A percentile compares a stretch with the other conserved stretches of the same genome.
phyloP scores from a whole-genome alignment of 805 yeast species.

The Lipomyces orientalis region DNA sequence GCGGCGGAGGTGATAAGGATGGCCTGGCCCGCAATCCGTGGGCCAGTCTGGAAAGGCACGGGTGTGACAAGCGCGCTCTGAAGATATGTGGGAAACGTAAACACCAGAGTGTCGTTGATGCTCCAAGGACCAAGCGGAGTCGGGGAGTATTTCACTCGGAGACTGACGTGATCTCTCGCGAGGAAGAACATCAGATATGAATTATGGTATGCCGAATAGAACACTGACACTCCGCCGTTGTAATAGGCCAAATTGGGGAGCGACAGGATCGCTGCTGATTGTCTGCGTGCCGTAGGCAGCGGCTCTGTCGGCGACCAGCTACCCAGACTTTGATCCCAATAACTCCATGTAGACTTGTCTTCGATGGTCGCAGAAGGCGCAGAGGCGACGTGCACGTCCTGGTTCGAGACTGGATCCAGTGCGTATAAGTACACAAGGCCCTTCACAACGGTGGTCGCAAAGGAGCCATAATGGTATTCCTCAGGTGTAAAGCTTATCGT shows the following conservation, averaged over 20 bases:
- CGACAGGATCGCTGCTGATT: constrained; percentile 2
- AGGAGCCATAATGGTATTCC: constrained; percentile 26
- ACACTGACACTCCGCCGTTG: constrained; percentile 18
- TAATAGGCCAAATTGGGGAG: background rate
- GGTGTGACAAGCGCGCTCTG: background rate
- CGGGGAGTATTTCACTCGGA: background rate
- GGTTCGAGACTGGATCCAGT: constrained; percentile 13
- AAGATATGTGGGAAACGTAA: background rate
- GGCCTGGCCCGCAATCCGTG: constrained; percentile 2
- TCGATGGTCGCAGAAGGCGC: constrained; percentile 11
- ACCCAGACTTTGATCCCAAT: constrained; percentile 10
- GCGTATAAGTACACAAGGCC: constrained; percentile 27
- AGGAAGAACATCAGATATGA: constrained; percentile 30
- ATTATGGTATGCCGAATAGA: constrained; percentile 33
- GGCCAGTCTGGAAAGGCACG: background rate
- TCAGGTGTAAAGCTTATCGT: background rate
- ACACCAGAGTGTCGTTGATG: background rate
- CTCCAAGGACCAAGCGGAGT: constrained; percentile 3
- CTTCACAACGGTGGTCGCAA: constrained; percentile 25
- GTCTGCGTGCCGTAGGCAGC: constrained; percentile 2
- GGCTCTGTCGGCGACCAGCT: constrained; percentile 20
- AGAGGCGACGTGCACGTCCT: constrained; percentile 14
- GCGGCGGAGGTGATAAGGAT: background rate
- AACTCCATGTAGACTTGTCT: constrained; percentile 18
- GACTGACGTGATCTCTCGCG: background rate